Evolutionary conservation across 1,284 basidiomycete genomes (phyloP).

Genomic region (Paramarasmius palmivorus): DNA sequence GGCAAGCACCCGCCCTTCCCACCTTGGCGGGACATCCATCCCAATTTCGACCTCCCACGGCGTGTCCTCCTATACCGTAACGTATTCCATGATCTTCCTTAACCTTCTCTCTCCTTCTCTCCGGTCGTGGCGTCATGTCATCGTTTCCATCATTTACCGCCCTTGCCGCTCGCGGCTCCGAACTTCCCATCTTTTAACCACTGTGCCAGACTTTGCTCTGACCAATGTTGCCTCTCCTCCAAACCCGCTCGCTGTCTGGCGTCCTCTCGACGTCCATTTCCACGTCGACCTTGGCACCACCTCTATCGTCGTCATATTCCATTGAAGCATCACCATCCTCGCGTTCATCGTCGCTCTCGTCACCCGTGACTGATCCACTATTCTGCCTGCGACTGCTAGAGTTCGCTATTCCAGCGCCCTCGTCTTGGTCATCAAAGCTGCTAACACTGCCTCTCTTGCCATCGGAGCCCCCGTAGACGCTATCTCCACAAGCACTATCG

Average conservation of each 20-base stretch:
- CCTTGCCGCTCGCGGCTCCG: no score
- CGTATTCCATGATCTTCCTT: no score
- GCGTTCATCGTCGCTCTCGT: constrained; percentile 19
- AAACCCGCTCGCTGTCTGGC: neutral
- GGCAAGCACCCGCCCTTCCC: no score
- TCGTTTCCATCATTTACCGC: no score
- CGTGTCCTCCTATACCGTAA: no score
- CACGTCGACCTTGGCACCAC: neutral
- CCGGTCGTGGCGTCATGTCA: no score
- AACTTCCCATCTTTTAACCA: no score
- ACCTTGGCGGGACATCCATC: no score
- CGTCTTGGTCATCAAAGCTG: constrained; percentile 14
- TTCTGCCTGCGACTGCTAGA: constrained; percentile 16
- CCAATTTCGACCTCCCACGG: no score
- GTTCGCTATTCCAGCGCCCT: constrained; percentile 15
- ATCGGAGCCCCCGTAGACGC: constrained; percentile 19
- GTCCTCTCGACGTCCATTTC: constrained; percentile 2
- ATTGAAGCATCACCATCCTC: constrained; percentile 14
- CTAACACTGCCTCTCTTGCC: constrained; percentile 17
- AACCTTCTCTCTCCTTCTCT: no score
- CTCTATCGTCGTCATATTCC: neutral
- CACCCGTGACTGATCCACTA: constrained; percentile 15
- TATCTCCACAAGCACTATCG: constrained; percentile 21
- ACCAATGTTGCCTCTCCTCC: neutral
- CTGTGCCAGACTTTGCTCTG: no score